Evolutionary conservation across 2,329 filamentous ascomycete genomes (phyloP).

Genomic region (Tolypocladium ovalisporum): DNA sequence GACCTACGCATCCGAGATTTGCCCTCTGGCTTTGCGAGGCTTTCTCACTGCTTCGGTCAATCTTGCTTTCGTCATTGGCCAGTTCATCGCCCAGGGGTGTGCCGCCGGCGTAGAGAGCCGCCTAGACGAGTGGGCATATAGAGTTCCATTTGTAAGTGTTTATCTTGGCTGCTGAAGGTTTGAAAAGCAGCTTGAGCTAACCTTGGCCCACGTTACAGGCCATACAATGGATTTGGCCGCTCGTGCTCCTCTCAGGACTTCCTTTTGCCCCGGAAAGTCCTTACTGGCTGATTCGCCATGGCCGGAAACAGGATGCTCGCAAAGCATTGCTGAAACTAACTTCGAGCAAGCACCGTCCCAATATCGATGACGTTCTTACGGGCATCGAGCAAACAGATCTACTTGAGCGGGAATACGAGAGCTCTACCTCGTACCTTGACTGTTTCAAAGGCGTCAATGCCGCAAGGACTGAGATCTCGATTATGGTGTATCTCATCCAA

Average conservation of each 20-base stretch:
- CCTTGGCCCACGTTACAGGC: slow-evolving; percentile 12
- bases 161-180: not conserved
- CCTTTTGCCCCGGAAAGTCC: slow-evolving; percentile 38
- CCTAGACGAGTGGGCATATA: slow-evolving; percentile 34
- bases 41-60: slow-evolving; percentile 31
- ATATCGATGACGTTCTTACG: slow-evolving; percentile 30
- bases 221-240: slow-evolving; percentile 39
- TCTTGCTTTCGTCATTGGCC: slow-evolving; percentile 30
- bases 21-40: slow-evolving; percentile 26
- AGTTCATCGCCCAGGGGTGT: slow-evolving; percentile 18
- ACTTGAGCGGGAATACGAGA: slow-evolving; percentile 39
- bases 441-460: slow-evolving; percentile 37
- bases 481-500: slow-evolving; percentile 54
- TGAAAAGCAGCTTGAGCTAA: not conserved
- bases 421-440: slow-evolving; percentile 37
- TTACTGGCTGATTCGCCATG: slow-evolving; percentile 37
- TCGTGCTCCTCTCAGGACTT: slow-evolving; percentile 31
- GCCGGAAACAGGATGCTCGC: slow-evolving; percentile 28
- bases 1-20: slow-evolving; percentile 33
- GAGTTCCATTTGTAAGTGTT: slow-evolving; percentile 11
- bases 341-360: slow-evolving; percentile 12
- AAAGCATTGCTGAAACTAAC: slow-evolving; percentile 31
- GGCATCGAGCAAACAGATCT: slow-evolving; percentile 48
- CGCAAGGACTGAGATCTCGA: slow-evolving; percentile 43
- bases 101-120: slow-evolving; percentile 20